phyloP scores from a whole-genome alignment of 2,329 filamentous ascomycete species.

The Aspergillus sp. region DNA sequence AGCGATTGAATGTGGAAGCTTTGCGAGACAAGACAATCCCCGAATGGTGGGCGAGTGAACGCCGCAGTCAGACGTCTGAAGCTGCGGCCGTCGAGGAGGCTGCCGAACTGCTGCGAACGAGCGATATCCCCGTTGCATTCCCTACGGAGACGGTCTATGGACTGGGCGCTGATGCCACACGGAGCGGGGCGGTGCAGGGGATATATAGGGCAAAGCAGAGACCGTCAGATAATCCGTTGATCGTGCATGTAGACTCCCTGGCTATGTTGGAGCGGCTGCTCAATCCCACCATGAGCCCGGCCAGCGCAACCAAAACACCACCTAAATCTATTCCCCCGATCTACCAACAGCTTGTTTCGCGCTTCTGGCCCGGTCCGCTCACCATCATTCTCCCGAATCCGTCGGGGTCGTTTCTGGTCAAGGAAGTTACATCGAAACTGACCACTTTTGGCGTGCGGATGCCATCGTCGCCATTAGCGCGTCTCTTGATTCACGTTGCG shows the following conservation, averaged over 20 bases:
- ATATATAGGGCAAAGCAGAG: conserved; percentile 88
- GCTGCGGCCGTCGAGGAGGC: conserved; percentile 53
- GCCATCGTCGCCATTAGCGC: conserved; percentile 74
- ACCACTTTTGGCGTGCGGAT: conserved; percentile 82
- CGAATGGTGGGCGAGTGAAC: conserved; percentile 34
- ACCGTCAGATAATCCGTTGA: conserved; percentile 90
- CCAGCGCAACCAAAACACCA: conserved; percentile 22
- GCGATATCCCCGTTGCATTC: conserved; percentile 76
- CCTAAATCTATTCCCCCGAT: conserved; percentile 54
- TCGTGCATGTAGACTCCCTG: conserved; percentile 80
- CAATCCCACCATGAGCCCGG: conserved; percentile 22
- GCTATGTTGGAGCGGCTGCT: conserved; percentile 63
- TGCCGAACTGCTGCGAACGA: conserved; percentile 56
- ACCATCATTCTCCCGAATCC: conserved; percentile 83
- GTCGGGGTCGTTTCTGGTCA: conserved; percentile 60
- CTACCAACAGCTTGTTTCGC: conserved; percentile 67
- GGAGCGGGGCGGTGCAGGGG: conserved; percentile 72
- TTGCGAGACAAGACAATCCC: conserved; percentile 26
- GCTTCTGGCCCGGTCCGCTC: conserved; percentile 90
- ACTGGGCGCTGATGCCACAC: conserved; percentile 88
- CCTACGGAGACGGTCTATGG: conserved; percentile 98
- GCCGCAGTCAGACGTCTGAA: conserved; percentile 34
- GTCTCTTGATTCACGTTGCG: conserved; percentile 73
- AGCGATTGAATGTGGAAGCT: conserved; percentile 28
- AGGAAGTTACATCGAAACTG: conserved; percentile 85